A percentile compares a stretch with the other conserved stretches of the same genome.
These are phyloP conservation scores for Backusella mclennaniae DNA, from an alignment of 192 early-diverging fungal species.

Conservation along the genomic window DNA sequence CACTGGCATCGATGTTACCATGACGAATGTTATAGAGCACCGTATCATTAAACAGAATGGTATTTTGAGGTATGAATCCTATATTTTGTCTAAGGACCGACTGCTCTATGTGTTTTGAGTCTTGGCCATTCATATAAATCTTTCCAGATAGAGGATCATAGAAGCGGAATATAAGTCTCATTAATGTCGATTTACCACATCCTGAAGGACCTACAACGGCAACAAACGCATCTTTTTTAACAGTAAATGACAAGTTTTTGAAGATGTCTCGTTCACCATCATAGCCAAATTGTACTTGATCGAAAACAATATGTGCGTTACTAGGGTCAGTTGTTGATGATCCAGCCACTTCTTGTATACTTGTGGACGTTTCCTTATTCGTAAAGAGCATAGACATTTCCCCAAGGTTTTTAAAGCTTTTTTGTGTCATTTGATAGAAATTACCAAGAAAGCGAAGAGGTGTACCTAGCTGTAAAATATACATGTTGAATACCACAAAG, in stretches of 20 bases:
- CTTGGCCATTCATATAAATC: slow-evolving; percentile 84
- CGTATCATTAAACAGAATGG: slow-evolving; percentile 93
- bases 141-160: slow-evolving; percentile 79
- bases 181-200: slow-evolving; percentile 71
- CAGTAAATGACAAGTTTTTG: slow-evolving; percentile 63
- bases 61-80: slow-evolving; percentile 93
- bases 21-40: slow-evolving; percentile 93
- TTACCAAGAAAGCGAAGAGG: slow-evolving; percentile 89
- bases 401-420: slow-evolving; percentile 94
- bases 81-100: slow-evolving; percentile 72
- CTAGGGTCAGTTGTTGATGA: slow-evolving; percentile 36
- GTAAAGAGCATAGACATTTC: slow-evolving; percentile 86
- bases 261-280: slow-evolving; percentile 65
- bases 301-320: slow-evolving; percentile 62
- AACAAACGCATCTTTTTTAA: slow-evolving; percentile 65
- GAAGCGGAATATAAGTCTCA: slow-evolving; percentile 85
- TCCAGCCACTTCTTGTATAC: slow-evolving; percentile 54
- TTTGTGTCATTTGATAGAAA: slow-evolving; percentile 89
- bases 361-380: slow-evolving; percentile 56
- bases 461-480: slow-evolving; percentile 83
- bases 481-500: slow-evolving; percentile 87
- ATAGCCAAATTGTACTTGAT: slow-evolving; percentile 71
- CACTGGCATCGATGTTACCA: slow-evolving; percentile 62
- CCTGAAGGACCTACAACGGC: slow-evolving; percentile 80
- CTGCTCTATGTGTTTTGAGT: slow-evolving; percentile 65